Conservation (phyloP, 768 basidiomycete genomes). For the Collybia mongolica region DNA sequence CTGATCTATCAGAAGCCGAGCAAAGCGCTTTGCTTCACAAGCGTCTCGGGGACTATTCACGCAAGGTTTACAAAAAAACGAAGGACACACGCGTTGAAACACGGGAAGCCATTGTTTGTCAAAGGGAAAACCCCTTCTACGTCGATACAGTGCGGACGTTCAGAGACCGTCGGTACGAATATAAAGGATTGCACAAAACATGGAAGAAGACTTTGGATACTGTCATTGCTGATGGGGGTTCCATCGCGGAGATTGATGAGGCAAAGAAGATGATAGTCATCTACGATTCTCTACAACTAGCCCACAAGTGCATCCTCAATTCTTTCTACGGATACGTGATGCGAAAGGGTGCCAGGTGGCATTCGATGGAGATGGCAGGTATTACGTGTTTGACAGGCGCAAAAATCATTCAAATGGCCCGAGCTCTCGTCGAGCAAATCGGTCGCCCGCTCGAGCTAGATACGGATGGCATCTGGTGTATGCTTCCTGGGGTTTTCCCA, state of each 20-base stretch:
- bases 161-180: slow-evolving; percentile 97
- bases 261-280: slow-evolving; percentile 99
- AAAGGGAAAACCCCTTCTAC: slow-evolving; percentile 98
- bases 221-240: slow-evolving; percentile 61
- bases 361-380: slow-evolving; percentile 99
- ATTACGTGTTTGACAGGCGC: slow-evolving; percentile 98
- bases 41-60: slow-evolving; percentile 96
- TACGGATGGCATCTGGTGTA: slow-evolving; percentile 99
- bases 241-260: slow-evolving; percentile 88
- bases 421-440: slow-evolving; percentile 95
- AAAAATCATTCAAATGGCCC: slow-evolving; percentile 98
- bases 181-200: slow-evolving; percentile 97
- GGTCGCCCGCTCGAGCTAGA: slow-evolving; percentile 96
- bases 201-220: slow-evolving; percentile 98
- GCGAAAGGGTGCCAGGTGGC: slow-evolving; percentile 99
- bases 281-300: slow-evolving; percentile 97
- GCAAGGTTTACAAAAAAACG: slow-evolving; percentile 97
- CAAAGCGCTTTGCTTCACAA: slow-evolving; percentile 94
- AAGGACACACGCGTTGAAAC: slow-evolving; percentile 96
- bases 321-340: slow-evolving; percentile 99
- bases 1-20: slow-evolving; percentile 79
- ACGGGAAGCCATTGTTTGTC: slow-evolving; percentile 94
- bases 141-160: slow-evolving; percentile 97
- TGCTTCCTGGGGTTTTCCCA: slow-evolving; percentile 97
- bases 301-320: slow-evolving; percentile 99